Conservation (phyloP, 139 green algal species). For the Medakamo hakoo region DNA sequence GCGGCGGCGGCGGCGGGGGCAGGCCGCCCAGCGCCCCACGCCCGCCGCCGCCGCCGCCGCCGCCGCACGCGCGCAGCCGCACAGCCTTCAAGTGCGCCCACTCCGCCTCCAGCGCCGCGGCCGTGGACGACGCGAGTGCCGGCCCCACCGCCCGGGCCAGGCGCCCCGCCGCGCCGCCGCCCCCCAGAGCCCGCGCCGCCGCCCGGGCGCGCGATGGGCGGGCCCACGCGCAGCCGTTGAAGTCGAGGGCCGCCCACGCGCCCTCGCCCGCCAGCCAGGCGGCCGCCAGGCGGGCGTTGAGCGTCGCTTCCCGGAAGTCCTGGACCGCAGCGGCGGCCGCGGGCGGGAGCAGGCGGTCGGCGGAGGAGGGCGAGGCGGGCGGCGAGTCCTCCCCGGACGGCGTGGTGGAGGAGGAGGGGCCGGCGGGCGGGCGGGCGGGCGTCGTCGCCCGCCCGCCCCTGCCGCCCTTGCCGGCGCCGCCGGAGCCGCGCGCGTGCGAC, state of each 20-base stretch:
- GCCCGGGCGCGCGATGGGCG: too few species aligned
- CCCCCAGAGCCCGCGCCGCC: slow-evolving; percentile 8
- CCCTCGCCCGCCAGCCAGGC: slow-evolving; percentile 11
- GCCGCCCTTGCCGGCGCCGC: too few species aligned
- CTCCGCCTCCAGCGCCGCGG: slow-evolving; percentile 13
- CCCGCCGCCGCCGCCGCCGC: not conserved
- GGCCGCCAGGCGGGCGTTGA: slow-evolving; percentile 16
- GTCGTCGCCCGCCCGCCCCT: too few species aligned
- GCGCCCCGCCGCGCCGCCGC: not conserved
- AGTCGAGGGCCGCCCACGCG: slow-evolving; percentile 16
- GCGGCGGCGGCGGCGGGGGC: too few species aligned
- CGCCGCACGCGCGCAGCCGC: slow-evolving; percentile 6
- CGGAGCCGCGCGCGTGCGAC: too few species aligned
- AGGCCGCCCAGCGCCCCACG: too few species aligned
- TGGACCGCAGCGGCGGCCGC: slow-evolving; percentile 2
- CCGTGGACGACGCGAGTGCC: not conserved
- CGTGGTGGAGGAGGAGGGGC: too few species aligned
- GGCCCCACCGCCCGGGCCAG: not conserved
- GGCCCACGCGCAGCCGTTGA: too few species aligned
- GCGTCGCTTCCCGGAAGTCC: slow-evolving; percentile 14
- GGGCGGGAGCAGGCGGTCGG: too few species aligned
- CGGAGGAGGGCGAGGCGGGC: too few species aligned
- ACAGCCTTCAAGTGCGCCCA: slow-evolving; percentile 20
- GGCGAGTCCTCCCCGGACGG: too few species aligned
- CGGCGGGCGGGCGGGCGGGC: too few species aligned